phyloP scores from a whole-genome alignment of 2,329 filamentous ascomycete genomes.

The Diaporthe humulicola region DNA sequence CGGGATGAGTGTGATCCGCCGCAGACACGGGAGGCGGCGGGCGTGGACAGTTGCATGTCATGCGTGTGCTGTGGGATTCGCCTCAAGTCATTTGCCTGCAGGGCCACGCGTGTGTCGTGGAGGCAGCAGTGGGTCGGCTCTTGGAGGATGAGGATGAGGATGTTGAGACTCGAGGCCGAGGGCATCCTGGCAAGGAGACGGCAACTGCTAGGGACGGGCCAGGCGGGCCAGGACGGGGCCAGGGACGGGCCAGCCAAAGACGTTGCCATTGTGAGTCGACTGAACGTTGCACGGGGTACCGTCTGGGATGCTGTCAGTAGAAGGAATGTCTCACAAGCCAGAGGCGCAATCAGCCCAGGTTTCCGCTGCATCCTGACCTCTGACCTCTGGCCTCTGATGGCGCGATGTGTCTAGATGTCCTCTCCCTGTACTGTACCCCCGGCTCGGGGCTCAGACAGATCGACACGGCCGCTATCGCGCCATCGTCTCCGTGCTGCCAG shows the following conservation, averaged over 20 bases:
- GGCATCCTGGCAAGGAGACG: constrained; percentile 4
- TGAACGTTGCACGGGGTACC: constrained; percentile 25
- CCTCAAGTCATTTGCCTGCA: constrained; percentile 15
- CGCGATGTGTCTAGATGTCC: constrained; percentile 20
- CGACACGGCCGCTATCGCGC: constrained; percentile 30
- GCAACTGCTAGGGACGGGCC: constrained; percentile 11
- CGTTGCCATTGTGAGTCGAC: constrained; percentile 20
- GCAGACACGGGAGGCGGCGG: not conserved
- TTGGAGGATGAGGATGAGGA: not conserved
- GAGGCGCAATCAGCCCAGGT: constrained; percentile 7
- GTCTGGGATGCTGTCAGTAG: constrained; percentile 27
- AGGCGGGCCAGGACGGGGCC: constrained; percentile 2
- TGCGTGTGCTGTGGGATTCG: constrained; percentile 1
- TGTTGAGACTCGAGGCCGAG: constrained; percentile 8
- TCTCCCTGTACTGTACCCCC: constrained; percentile 16
- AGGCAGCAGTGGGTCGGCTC: not conserved
- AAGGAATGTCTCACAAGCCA: constrained; percentile 24
- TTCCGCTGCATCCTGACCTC: not conserved
- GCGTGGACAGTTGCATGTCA: not conserved
- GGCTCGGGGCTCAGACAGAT: constrained; percentile 23
- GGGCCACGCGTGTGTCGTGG: not conserved
- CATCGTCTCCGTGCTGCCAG: constrained; percentile 13
- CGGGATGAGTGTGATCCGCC: not conserved
- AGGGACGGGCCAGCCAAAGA: constrained; percentile 11
- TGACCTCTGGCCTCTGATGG: not conserved